Evolutionary conservation across 1,284 basidiomycete species (phyloP).

Genomic region (Nidula niveotomentosa): DNA sequence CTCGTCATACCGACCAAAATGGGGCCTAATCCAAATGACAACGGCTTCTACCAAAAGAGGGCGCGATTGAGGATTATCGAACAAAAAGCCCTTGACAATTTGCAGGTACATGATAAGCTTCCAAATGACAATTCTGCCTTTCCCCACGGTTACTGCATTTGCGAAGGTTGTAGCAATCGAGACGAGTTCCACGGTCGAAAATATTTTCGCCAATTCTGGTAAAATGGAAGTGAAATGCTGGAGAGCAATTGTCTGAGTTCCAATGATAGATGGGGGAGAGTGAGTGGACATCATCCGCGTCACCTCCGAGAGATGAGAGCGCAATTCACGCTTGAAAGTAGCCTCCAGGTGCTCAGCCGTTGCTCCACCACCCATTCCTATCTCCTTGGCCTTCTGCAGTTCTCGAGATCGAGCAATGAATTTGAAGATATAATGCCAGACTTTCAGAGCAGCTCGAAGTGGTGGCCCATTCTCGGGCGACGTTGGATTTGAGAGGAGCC

Average conservation of each 20-base stretch:
- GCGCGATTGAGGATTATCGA: constrained; percentile 82
- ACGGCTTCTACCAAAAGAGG: constrained; percentile 85
- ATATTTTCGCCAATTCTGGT: constrained; percentile 84
- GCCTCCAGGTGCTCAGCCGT: constrained; percentile 86
- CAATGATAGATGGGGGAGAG: constrained; percentile 85
- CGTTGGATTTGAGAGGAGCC: constrained; percentile 75
- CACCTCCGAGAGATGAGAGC: constrained; percentile 76
- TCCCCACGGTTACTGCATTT: constrained; percentile 77
- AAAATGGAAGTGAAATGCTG: constrained; percentile 95
- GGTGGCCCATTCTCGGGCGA: constrained; percentile 74
- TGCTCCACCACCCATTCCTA: constrained; percentile 74
- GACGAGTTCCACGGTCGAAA: constrained; percentile 79
- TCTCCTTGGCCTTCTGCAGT: constrained; percentile 80
- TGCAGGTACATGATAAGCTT: constrained; percentile 94
- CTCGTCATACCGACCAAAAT: constrained; percentile 92
- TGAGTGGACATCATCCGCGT: constrained; percentile 87
- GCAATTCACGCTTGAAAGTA: constrained; percentile 83
- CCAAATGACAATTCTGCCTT: constrained; percentile 90
- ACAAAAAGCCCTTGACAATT: constrained; percentile 85
- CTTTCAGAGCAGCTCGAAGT: constrained; percentile 89
- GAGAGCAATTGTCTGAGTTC: constrained; percentile 91
- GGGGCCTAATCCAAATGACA: constrained; percentile 92
- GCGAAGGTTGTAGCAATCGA: constrained; percentile 87
- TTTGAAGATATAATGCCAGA: constrained; percentile 96
- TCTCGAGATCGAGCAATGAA: constrained; percentile 90